Evolutionary conservation across 1,284 basidiomycete species (phyloP).

Genomic region (Boletus sp.): DNA sequence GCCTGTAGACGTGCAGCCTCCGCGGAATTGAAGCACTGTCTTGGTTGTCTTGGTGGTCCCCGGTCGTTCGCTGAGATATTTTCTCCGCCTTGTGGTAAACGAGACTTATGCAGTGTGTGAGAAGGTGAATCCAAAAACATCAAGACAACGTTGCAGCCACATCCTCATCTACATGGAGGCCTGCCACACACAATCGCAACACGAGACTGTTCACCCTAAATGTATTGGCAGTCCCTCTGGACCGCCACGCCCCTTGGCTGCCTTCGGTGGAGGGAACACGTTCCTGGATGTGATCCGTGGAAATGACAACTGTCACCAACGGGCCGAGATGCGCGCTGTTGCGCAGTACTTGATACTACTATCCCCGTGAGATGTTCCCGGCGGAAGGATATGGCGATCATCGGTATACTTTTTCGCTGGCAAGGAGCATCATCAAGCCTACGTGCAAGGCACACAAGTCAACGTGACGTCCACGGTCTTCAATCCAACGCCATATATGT

Average conservation of each 20-base stretch:
- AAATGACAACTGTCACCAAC: neutral
- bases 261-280: neutral
- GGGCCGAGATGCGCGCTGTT: neutral
- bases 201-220: constrained; percentile 1
- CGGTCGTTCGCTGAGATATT: constrained; percentile 4
- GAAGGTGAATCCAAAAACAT: neutral
- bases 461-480: constrained; percentile 2
- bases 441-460: neutral
- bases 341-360: neutral
- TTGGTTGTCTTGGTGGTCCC: constrained; percentile 1
- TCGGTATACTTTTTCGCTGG: neutral
- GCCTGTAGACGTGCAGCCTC: constrained; percentile 12
- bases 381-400: neutral
- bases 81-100: constrained; percentile 8
- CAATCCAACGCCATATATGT: constrained; percentile 6
- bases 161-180: constrained; percentile 5
- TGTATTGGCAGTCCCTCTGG: neutral
- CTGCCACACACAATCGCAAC: neutral
- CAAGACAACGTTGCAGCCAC: constrained; percentile 9
- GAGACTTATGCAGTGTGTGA: neutral
- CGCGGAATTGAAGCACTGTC: constrained; percentile 23
- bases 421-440: too few species aligned
- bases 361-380: neutral
- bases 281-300: constrained; percentile 22
- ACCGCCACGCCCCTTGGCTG: neutral